Evolutionary conservation across 148 eudicot species (phyloP).

Genomic region (Cornus suecica): DNA sequence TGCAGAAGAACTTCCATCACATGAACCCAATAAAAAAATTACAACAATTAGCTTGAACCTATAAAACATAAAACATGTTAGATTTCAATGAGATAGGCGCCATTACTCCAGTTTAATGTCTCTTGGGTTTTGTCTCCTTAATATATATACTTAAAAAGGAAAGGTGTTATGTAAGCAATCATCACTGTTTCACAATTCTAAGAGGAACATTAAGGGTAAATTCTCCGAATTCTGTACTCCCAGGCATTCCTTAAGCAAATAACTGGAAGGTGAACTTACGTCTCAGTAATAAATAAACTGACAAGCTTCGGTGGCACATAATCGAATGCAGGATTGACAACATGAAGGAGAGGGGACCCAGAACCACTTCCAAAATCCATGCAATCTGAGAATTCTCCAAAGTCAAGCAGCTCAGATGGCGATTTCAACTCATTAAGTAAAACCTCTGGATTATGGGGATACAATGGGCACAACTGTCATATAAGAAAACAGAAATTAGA

Average conservation of each 20-base stretch:
- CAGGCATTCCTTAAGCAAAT: not conserved
- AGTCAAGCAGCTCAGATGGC: conserved; percentile 91
- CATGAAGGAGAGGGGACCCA: conserved; percentile 89
- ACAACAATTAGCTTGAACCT: not conserved
- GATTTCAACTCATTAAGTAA: conserved; percentile 91
- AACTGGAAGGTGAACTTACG: conserved; percentile 49
- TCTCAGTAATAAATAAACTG: conserved; percentile 90
- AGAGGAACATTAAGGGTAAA: not conserved
- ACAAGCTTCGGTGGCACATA: conserved; percentile 96
- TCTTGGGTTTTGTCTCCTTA: not conserved
- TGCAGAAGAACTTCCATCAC: not conserved
- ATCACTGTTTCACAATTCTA: not conserved
- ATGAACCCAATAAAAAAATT: not conserved
- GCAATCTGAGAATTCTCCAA: conserved; percentile 97
- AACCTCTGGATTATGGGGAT: conserved; percentile 98
- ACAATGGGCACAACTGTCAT: conserved; percentile 86
- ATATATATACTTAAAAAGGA: not conserved
- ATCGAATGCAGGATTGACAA: conserved; percentile 95
- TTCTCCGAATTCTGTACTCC: not conserved
- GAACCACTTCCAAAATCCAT: conserved; percentile 77
- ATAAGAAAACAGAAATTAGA: conserved; percentile 6
- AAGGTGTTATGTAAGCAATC: not conserved
- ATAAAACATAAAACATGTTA: not conserved
- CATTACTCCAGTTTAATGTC: not conserved
- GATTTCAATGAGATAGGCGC: not conserved